These are phyloP conservation scores for Cornus kousa DNA, from an alignment of 148 eudicot genomes.

Conservation along the genomic window DNA sequence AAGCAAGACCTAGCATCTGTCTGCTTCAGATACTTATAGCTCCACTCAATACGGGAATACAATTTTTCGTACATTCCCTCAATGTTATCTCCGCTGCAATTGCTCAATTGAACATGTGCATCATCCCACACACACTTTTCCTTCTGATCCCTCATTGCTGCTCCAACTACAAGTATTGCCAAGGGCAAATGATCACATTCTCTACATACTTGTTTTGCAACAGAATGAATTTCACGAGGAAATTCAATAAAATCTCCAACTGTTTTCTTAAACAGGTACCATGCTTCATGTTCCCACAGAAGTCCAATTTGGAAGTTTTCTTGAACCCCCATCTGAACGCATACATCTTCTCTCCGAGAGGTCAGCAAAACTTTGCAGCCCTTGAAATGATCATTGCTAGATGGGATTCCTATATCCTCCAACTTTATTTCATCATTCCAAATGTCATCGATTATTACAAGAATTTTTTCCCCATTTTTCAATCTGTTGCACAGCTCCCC, in stretches of 20 bases:
- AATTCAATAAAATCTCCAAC: neutral
- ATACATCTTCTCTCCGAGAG: neutral
- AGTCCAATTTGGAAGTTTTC: neutral
- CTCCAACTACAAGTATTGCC: too few relatives aligned
- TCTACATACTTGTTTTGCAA: neutral
- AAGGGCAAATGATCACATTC: slow-evolving; percentile 17
- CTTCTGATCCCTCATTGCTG: too few relatives aligned
- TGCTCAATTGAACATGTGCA: too few relatives aligned
- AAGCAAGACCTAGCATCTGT: too few relatives aligned
- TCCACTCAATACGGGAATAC: too few relatives aligned
- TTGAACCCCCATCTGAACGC: neutral
- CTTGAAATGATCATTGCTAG: neutral
- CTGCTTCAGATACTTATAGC: too few relatives aligned
- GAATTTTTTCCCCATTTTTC: neutral
- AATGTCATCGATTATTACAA: slow-evolving; percentile 17
- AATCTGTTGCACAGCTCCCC: neutral
- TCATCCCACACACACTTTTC: too few relatives aligned
- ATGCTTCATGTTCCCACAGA: neutral
- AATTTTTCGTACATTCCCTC: too few relatives aligned
- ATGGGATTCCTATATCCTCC: slow-evolving; percentile 14
- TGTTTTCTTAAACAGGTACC: neutral
- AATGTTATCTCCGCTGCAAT: too few relatives aligned
- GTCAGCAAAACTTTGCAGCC: slow-evolving; percentile 19
- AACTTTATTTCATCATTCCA: slow-evolving; percentile 10
- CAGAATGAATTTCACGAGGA: neutral